phyloP scores from a whole-genome alignment of 352 stramenopile genomes.

The Globisporangium barbulae region DNA sequence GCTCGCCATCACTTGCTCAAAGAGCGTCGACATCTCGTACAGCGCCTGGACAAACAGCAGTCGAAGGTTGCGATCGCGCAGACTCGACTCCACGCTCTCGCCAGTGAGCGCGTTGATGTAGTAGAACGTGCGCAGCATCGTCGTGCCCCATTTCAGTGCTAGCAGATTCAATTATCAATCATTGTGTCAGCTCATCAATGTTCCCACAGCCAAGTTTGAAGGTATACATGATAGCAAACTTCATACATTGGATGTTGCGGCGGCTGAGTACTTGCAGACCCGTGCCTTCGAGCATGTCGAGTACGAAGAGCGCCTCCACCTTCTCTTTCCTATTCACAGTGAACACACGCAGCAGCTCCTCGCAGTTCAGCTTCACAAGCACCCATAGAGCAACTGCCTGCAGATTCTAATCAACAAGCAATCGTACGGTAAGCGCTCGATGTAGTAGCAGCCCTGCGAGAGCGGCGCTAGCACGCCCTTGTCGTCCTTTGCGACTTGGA shows the following conservation, averaged over 20 bases:
- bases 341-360: too few relatives aligned
- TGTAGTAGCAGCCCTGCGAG: conserved; percentile 71
- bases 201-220: not conserved
- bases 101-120: conserved; percentile 73
- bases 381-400: too few relatives aligned
- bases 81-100: conserved; percentile 39
- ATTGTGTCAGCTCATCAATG: too few relatives aligned
- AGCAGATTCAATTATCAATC: not conserved
- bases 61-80: conserved; percentile 64
- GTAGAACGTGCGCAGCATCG: conserved; percentile 78
- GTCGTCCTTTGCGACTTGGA: conserved; percentile 58
- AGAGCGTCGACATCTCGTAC: conserved; percentile 60
- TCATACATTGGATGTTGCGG: conserved; percentile 62
- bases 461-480: conserved; percentile 46
- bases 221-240: not conserved
- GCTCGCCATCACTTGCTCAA: conserved; percentile 37
- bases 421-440: conserved; percentile 65
- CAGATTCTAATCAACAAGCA: too few relatives aligned
- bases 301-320: conserved; percentile 50
- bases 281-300: conserved; percentile 73
- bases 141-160: conserved; percentile 80
- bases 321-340: conserved; percentile 61
- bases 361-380: too few relatives aligned
- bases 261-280: conserved; percentile 75
- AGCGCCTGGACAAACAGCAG: conserved; percentile 69